phyloP scores from a whole-genome alignment of 179 eudicot genomes.

The Silene coronaria region DNA sequence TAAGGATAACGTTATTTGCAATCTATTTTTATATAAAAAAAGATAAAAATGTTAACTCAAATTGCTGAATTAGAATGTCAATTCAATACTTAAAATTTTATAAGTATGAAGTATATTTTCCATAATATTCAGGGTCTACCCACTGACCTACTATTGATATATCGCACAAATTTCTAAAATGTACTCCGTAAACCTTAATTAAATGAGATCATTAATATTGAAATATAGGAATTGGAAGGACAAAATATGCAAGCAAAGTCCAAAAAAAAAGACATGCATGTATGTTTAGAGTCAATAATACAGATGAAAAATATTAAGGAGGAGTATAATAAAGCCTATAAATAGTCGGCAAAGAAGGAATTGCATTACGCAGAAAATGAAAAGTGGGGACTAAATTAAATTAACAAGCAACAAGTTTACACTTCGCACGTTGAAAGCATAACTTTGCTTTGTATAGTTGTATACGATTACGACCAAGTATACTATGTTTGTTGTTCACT shows the following conservation, averaged over 20 bases:
- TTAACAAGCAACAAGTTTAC: background rate
- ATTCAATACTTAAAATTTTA: no score
- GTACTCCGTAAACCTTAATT: no score
- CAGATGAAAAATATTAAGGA: background rate
- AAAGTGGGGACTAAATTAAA: background rate
- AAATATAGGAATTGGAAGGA: no score
- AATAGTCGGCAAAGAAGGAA: background rate
- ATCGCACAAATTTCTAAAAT: no score
- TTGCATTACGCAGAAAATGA: background rate
- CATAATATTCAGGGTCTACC: no score
- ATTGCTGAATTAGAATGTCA: no score
- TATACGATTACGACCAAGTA: background rate
- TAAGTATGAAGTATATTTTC: no score
- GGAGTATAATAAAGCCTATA: background rate
- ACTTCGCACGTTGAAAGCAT: background rate
- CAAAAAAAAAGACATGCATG: background rate
- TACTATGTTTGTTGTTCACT: background rate
- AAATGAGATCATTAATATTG: no score
- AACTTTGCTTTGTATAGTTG: background rate
- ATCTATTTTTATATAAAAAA: no score
- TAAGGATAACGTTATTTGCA: no score
- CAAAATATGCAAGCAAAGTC: background rate
- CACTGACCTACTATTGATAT: no score
- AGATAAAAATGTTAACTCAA: no score
- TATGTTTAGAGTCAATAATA: background rate